Conservation (phyloP, 2,329 filamentous ascomycete genomes). For the Zymoseptoria pseudotritici region DNA sequence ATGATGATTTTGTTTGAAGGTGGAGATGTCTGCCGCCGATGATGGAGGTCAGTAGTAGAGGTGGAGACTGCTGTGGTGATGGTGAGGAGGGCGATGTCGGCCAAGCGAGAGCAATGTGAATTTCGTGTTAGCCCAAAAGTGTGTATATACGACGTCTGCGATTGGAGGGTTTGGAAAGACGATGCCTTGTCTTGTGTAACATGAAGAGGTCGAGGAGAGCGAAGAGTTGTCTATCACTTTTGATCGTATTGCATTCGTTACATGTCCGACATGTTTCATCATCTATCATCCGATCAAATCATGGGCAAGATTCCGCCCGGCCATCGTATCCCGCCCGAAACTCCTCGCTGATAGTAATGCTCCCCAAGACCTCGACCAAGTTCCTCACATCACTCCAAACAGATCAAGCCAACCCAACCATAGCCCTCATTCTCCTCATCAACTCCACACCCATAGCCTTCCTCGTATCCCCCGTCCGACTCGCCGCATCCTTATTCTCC, state of each 20-base stretch:
- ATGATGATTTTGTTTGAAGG: not conserved
- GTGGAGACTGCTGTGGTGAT: no score
- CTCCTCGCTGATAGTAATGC: not conserved
- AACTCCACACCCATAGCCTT: conserved; percentile 47
- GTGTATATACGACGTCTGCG: not conserved
- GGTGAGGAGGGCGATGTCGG: not conserved
- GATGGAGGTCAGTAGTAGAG: no score
- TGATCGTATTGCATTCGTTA: not conserved
- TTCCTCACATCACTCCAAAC: no score
- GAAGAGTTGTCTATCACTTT: no score
- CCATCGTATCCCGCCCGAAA: not conserved
- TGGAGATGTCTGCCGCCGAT: no score
- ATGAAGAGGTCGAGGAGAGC: no score
- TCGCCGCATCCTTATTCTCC: conserved; percentile 56
- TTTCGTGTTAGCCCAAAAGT: not conserved
- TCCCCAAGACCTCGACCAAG: not conserved
- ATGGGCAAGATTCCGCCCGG: not conserved
- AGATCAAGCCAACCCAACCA: conserved; percentile 14
- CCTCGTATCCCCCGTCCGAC: conserved; percentile 46
- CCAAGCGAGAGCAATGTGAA: not conserved
- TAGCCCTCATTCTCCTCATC: conserved; percentile 15
- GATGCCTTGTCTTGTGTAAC: no score
- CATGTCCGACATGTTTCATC: not conserved
- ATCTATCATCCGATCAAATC: not conserved
- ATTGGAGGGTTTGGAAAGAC: no score